Evolutionary conservation across 106 monocot species (phyloP).

Genomic region (Dendrobium chrysotoxum): DNA sequence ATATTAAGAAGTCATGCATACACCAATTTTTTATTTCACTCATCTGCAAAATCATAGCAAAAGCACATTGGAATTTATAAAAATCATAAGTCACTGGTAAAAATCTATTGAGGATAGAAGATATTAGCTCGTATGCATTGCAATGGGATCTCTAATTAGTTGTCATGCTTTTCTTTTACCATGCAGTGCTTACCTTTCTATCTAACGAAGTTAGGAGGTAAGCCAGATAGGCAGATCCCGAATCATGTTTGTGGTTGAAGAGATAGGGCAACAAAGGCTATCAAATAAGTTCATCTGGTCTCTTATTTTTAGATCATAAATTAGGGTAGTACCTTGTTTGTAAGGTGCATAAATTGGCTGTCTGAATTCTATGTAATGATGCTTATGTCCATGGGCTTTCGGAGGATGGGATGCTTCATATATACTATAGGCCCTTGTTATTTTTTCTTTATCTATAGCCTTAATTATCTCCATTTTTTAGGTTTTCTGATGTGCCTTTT

Average conservation of each 20-base stretch:
- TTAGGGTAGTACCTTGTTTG: not conserved
- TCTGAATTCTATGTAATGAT: not conserved
- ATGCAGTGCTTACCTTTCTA: not conserved
- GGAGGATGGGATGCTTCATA: not conserved
- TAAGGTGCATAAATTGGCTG: not conserved
- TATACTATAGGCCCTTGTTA: not conserved
- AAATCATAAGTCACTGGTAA: not conserved
- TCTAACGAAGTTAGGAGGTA: not conserved
- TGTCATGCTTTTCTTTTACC: not conserved
- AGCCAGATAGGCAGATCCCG: not conserved
- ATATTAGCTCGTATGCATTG: not conserved
- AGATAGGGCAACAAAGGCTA: not conserved
- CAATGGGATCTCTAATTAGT: not conserved
- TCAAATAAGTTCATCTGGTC: not conserved
- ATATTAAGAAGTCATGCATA: too few species aligned
- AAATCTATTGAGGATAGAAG: not conserved
- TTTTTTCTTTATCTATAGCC: not conserved
- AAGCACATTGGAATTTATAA: too few species aligned
- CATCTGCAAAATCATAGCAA: too few species aligned
- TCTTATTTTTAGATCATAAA: not conserved
- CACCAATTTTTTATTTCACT: too few species aligned
- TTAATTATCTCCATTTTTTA: not conserved
- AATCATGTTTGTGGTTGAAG: not conserved
- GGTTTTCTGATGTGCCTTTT: not conserved
- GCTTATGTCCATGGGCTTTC: too few species aligned